phyloP scores from a whole-genome alignment of 306 rosid genomes.

The Pterocarpus santalinus region DNA sequence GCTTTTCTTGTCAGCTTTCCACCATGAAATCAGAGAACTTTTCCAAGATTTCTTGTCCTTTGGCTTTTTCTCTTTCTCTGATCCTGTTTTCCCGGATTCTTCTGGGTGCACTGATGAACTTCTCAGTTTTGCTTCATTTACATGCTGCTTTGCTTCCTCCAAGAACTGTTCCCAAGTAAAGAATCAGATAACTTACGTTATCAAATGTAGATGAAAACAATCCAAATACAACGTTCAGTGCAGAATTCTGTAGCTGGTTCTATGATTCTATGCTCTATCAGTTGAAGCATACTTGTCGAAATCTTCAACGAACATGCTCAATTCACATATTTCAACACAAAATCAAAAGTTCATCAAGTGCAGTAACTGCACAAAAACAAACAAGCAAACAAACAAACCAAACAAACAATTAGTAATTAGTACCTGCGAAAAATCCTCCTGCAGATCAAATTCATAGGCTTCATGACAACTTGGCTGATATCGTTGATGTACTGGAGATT shows the following conservation, averaged over 20 bases:
- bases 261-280: neutral
- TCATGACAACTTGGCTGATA: conserved; percentile 40
- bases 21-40: conserved; percentile 61
- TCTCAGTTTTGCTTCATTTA: conserved; percentile 41
- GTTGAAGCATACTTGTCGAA: neutral
- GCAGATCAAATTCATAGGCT: conserved; percentile 58
- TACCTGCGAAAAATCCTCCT: conserved; percentile 62
- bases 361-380: too few species aligned
- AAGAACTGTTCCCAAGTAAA: conserved; percentile 56
- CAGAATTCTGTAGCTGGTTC: conserved; percentile 8
- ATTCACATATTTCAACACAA: neutral
- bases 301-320: neutral
- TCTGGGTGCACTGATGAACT: conserved; percentile 46
- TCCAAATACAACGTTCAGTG: neutral
- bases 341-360: too few species aligned
- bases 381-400: neutral
- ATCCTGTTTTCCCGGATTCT: conserved; percentile 47
- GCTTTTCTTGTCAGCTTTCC: conserved; percentile 58
- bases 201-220: neutral
- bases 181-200: neutral
- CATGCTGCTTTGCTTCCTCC: conserved; percentile 65
- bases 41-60: conserved; percentile 69
- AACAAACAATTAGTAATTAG: neutral
- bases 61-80: conserved; percentile 41
- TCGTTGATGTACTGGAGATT: conserved; percentile 51